Evolutionary conservation across 306 rosid genomes (phyloP).

Genomic region (Citrullus mucosospermus): DNA sequence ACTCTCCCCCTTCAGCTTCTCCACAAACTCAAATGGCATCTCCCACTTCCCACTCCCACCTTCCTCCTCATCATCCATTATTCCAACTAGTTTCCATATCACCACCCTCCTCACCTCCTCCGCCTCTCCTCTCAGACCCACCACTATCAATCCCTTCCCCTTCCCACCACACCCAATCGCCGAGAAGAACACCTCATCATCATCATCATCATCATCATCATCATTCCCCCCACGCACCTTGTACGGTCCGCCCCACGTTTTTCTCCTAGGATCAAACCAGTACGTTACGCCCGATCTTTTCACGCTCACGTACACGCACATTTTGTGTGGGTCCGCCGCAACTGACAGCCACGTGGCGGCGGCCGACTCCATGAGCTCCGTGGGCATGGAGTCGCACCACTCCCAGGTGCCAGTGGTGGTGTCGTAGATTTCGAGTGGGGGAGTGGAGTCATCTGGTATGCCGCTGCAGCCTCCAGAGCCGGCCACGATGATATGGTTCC

Average conservation of each 20-base stretch:
- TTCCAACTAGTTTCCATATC: not conserved
- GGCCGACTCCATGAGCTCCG: not conserved
- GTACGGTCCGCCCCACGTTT: not conserved
- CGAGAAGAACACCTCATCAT: not conserved
- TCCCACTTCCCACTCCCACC: not conserved
- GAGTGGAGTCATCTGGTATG: not conserved
- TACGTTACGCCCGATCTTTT: not conserved
- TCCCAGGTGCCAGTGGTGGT: not conserved
- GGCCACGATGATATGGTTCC: not conserved
- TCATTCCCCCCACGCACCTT: not conserved
- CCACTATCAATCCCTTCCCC: not conserved
- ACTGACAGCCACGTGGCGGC: not conserved
- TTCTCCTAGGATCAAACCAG: not conserved
- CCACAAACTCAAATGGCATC: constrained; percentile 24
- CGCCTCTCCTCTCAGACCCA: not conserved
- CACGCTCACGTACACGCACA: not conserved
- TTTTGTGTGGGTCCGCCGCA: not conserved
- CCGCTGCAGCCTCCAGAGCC: not conserved
- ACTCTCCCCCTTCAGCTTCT: constrained; percentile 22
- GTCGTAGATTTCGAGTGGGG: not conserved
- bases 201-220: not conserved
- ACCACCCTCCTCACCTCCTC: not conserved
- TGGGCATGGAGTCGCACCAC: not conserved
- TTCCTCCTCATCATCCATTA: not conserved
- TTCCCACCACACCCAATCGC: not conserved